phyloP scores from a whole-genome alignment of 2,329 filamentous ascomycete genomes.

The Aureobasidium sp. region DNA sequence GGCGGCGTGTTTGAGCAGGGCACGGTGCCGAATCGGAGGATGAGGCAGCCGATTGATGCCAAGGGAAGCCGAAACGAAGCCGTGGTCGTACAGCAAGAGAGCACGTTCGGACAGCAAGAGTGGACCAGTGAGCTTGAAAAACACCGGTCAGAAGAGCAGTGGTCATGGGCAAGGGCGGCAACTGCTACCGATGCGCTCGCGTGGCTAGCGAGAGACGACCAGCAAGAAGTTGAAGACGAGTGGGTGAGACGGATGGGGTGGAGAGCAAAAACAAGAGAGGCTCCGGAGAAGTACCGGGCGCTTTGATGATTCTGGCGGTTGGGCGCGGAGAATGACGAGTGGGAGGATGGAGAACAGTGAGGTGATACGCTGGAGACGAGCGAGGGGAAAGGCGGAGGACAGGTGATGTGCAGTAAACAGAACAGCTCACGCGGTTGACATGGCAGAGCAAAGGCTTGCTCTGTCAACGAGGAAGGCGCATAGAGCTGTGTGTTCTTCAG shows the following conservation, averaged over 20 bases:
- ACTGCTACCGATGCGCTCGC: not conserved
- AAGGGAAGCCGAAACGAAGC: constrained; percentile 2
- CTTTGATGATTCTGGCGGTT: not conserved
- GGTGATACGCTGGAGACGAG: constrained; percentile 6
- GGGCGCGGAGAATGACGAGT: constrained; percentile 12
- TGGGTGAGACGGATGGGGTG: not conserved
- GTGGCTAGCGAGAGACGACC: not conserved
- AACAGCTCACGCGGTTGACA: not conserved
- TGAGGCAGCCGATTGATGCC: constrained; percentile 6
- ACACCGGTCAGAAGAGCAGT: not conserved
- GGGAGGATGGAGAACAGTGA: constrained; percentile 6
- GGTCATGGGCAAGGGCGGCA: not conserved
- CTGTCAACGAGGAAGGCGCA: not conserved
- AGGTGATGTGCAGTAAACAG: not conserved
- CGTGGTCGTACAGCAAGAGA: not conserved
- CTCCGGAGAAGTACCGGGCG: constrained; percentile 15
- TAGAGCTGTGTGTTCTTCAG: not conserved
- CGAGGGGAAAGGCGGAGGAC: constrained; percentile 9
- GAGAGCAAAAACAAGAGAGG: not conserved
- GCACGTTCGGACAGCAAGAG: not conserved
- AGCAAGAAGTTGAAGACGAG: not conserved
- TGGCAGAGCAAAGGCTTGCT: not conserved
- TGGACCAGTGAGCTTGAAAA: not conserved
- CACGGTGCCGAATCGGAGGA: constrained; percentile 2
- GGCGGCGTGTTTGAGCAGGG: not conserved